These are phyloP conservation scores for Globisporangium acanthophoron DNA, from an alignment of 352 stramenopile genomes.

Conservation along the genomic window DNA sequence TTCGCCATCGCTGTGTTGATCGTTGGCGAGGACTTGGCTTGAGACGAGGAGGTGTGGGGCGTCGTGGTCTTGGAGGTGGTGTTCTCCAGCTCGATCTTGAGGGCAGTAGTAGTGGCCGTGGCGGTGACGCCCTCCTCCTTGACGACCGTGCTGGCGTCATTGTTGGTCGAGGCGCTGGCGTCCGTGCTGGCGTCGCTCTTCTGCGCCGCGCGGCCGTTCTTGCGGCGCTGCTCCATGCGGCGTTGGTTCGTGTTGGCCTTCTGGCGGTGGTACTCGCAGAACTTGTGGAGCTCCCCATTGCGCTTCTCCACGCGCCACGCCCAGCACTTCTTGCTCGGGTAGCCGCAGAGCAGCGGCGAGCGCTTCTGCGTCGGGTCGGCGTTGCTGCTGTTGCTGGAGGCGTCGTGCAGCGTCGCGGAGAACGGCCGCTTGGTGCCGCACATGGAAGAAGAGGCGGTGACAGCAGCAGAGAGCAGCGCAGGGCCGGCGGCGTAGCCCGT, in stretches of 20 bases:
- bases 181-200: not conserved
- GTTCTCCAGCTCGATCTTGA: not conserved
- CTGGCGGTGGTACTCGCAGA: slow-evolving; percentile 82
- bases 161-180: slow-evolving; percentile 10
- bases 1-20: slow-evolving; percentile 18
- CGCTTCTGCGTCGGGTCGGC: slow-evolving; percentile 30
- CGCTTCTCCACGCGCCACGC: slow-evolving; percentile 74
- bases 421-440: slow-evolving; percentile 14
- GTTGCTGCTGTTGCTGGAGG: not conserved
- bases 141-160: not conserved
- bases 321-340: slow-evolving; percentile 84
- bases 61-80: no score
- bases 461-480: slow-evolving; percentile 8
- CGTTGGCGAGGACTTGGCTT: not conserved
- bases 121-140: slow-evolving; percentile 1
- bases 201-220: slow-evolving; percentile 34
- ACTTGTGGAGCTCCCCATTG: slow-evolving; percentile 82
- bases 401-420: slow-evolving; percentile 7
- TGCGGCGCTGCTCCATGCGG: slow-evolving; percentile 76
- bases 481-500: not conserved
- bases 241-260: slow-evolving; percentile 84
- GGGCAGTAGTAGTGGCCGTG: not conserved
- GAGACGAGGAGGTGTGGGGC: not conserved
- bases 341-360: slow-evolving; percentile 54
- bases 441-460: not conserved